Conservation (phyloP, 2,329 filamentous ascomycete species). For the Fusarium burgessii region DNA sequence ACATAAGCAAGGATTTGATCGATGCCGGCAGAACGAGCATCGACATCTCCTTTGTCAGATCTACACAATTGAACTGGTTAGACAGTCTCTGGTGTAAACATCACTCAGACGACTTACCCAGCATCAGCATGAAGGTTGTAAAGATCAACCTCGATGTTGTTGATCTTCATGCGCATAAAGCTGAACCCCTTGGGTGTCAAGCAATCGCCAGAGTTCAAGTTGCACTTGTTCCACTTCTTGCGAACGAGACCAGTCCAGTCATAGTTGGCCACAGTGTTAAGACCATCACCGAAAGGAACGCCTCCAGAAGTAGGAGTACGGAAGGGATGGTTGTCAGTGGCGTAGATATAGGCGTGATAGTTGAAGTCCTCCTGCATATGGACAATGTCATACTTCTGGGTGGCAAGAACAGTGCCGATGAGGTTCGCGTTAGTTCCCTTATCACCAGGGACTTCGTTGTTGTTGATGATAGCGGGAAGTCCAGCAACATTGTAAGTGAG, state of each 20-base stretch:
- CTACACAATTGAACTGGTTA: conserved; percentile 41
- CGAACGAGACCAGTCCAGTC: conserved; percentile 65
- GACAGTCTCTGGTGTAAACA: rapidly evolving
- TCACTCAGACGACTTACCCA: conserved; percentile 45
- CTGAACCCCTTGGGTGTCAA: conserved; percentile 78
- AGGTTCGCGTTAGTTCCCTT: conserved; percentile 67
- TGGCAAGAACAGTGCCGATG: conserved; percentile 68
- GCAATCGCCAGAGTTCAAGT: conserved; percentile 70
- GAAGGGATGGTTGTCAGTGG: conserved; percentile 68
- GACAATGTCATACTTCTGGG: conserved; percentile 71
- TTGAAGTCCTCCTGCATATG: conserved; percentile 78
- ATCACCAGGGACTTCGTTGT: conserved; percentile 69
- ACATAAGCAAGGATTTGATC: conserved; percentile 71
- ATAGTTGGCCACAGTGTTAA: conserved; percentile 73
- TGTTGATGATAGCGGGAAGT: conserved; percentile 66
- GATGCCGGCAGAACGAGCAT: conserved; percentile 69
- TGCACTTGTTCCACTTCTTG: conserved; percentile 70
- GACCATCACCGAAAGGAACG: conserved; percentile 70
- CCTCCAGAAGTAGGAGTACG: conserved; percentile 75
- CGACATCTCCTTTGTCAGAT: conserved; percentile 62
- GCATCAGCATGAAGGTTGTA: conserved; percentile 78
- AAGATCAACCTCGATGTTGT: conserved; percentile 68
- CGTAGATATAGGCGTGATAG: conserved; percentile 73
- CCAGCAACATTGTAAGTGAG: conserved; percentile 72
- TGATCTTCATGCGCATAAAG: conserved; percentile 69